Conservation (phyloP, 2,329 filamentous ascomycete genomes). For the Ambrosiella beaveri region DNA sequence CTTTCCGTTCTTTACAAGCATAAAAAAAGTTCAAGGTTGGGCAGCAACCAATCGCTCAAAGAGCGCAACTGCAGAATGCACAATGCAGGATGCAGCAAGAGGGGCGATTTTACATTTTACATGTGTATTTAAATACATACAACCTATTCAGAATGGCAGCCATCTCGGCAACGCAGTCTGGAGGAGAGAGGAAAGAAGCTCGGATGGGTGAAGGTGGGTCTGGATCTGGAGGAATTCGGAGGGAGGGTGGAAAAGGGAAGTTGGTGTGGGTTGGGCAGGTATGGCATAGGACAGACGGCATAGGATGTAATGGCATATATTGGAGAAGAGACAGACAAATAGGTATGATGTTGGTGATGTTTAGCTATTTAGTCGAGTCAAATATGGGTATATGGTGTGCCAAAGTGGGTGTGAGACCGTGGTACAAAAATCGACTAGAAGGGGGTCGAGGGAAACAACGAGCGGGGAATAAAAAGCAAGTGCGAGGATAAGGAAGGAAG, state of each 20-base stretch:
- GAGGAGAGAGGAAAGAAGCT: neutral
- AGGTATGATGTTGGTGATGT: no score
- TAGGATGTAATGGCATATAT: no score
- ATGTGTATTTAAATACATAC: neutral
- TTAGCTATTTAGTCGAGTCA: no score
- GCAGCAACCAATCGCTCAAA: constrained; percentile 11
- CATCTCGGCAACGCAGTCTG: neutral
- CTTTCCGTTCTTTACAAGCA: neutral
- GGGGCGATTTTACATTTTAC: no score
- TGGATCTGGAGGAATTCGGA: neutral
- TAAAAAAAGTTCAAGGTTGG: constrained; percentile 6
- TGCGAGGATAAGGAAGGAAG: no score
- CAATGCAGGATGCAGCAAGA: constrained; percentile 10
- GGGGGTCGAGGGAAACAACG: no score
- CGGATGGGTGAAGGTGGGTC: neutral
- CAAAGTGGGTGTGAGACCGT: no score
- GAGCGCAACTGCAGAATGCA: constrained; percentile 8
- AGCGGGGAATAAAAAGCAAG: no score
- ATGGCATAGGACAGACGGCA: neutral
- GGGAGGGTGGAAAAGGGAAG: neutral
- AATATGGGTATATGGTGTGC: no score
- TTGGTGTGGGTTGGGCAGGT: neutral
- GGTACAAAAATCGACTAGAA: no score
- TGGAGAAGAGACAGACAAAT: no score
- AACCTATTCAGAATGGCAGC: neutral